Conservation (phyloP, 495 filamentous ascomycete genomes). For the Bathelium albidoporum region DNA sequence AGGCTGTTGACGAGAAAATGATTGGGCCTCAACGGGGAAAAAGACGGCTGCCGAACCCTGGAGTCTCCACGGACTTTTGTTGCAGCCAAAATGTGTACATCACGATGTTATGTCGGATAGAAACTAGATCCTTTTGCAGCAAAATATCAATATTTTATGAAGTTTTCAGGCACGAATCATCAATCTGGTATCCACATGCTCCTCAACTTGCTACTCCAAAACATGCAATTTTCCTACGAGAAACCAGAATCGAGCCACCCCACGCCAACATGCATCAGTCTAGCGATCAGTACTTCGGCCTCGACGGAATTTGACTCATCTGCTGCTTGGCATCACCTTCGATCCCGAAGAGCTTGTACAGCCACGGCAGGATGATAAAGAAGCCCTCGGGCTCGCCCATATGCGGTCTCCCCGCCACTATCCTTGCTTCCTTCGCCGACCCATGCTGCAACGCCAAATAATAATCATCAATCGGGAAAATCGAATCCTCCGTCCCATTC, state of each 20-base stretch:
- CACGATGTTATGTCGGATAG: not conserved
- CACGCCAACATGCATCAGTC: too few species aligned
- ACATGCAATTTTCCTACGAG: not conserved
- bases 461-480: constrained; percentile 73
- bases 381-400: constrained; percentile 38
- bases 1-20: too few species aligned
- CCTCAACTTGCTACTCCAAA: not conserved
- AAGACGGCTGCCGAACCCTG: too few species aligned
- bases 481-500: constrained; percentile 42
- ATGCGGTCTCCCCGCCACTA: constrained; percentile 28
- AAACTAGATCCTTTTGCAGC: not conserved
- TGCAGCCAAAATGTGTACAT: not conserved
- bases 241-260: too few species aligned
- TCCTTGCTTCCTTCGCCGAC: constrained; percentile 56
- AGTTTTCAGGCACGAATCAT: too few species aligned
- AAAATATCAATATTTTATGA: constrained; percentile 11
- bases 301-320: constrained; percentile 29
- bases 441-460: constrained; percentile 59
- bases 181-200: too few species aligned
- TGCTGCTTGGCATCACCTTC: constrained; percentile 27
- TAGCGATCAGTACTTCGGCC: constrained; percentile 30
- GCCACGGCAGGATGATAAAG: constrained; percentile 31
- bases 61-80: too few species aligned
- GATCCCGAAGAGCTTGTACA: constrained; percentile 32
- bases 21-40: too few species aligned